Conservation (phyloP, 192 early-diverging fungal species). For the Podila horticola region DNA sequence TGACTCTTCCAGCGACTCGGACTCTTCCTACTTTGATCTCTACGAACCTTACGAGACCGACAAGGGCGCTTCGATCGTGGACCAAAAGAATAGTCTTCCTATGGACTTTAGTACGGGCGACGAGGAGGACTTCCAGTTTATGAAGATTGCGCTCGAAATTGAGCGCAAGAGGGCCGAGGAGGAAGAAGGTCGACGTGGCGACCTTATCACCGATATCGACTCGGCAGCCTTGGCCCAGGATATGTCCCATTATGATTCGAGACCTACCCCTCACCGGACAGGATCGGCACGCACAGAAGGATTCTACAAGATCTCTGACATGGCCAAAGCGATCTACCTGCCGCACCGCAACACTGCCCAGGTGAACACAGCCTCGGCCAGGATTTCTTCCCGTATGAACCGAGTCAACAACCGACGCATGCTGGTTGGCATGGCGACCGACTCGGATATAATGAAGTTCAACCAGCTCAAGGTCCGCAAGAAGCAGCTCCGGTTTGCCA, state of each 20-base stretch:
- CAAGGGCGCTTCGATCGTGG: constrained; percentile 13
- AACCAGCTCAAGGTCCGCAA: constrained; percentile 93
- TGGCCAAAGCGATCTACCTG: constrained; percentile 74
- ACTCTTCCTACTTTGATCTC: constrained; percentile 50
- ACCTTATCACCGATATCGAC: neutral
- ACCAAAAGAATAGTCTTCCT: constrained; percentile 20
- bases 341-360: constrained; percentile 56
- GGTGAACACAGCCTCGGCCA: constrained; percentile 39
- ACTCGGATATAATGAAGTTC: constrained; percentile 83
- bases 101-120: constrained; percentile 33
- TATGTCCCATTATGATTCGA: constrained; percentile 9
- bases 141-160: constrained; percentile 55
- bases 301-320: constrained; percentile 73
- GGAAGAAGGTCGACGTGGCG: constrained; percentile 22
- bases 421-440: constrained; percentile 69
- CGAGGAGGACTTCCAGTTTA: constrained; percentile 59
- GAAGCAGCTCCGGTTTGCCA: constrained; percentile 91
- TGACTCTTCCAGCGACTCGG: constrained; percentile 45
- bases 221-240: constrained; percentile 19
- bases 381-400: constrained; percentile 71
- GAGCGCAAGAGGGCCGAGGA: constrained; percentile 48
- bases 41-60: constrained; percentile 42
- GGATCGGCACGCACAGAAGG: constrained; percentile 89
- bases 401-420: constrained; percentile 73
- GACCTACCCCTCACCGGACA: constrained; percentile 60